Evolutionary conservation across 1,139 yeast genomes (phyloP).

Genomic region (Pichia sp.): DNA sequence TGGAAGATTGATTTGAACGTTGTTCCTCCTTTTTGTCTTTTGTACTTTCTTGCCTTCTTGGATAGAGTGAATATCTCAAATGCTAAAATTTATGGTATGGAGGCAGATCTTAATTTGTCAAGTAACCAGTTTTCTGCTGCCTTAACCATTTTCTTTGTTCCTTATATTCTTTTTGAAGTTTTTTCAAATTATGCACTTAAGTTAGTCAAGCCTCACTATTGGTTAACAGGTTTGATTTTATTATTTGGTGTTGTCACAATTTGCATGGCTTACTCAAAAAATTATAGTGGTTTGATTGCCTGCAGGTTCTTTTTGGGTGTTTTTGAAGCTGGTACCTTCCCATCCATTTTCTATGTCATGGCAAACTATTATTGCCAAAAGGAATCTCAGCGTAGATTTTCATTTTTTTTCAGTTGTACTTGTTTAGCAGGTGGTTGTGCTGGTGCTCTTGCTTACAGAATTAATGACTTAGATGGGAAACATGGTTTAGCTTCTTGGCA

Average conservation of each 20-base stretch:
- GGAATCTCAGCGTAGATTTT: conserved; percentile 64
- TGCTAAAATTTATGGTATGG: conserved; percentile 62
- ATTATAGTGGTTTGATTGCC: conserved; percentile 50
- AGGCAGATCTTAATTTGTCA: conserved; percentile 40
- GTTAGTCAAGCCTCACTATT: conserved; percentile 53
- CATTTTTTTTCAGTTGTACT: conserved; percentile 63
- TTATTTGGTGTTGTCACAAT: conserved; percentile 57
- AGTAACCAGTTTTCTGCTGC: conserved; percentile 60
- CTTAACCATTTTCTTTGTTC: conserved; percentile 63
- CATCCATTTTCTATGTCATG: conserved; percentile 63
- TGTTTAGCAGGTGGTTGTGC: conserved; percentile 77
- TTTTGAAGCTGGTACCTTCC: conserved; percentile 65
- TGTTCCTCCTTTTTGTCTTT: conserved; percentile 62
- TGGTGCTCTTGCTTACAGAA: conserved; percentile 65
- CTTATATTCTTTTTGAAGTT: conserved; percentile 61
- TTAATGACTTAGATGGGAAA: conserved; percentile 42
- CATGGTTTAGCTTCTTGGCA: conserved; percentile 55
- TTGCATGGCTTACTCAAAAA: conserved; percentile 58
- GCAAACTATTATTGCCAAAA: conserved; percentile 48
- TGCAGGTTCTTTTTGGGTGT: conserved; percentile 60
- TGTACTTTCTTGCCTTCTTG: conserved; percentile 61
- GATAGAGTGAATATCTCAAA: conserved; percentile 72
- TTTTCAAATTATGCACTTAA: conserved; percentile 59
- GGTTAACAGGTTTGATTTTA: conserved; percentile 51
- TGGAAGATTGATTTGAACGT: conserved; percentile 58